Conservation (phyloP, 2,329 filamentous ascomycete species). For the Arthrobotrys conoides region DNA sequence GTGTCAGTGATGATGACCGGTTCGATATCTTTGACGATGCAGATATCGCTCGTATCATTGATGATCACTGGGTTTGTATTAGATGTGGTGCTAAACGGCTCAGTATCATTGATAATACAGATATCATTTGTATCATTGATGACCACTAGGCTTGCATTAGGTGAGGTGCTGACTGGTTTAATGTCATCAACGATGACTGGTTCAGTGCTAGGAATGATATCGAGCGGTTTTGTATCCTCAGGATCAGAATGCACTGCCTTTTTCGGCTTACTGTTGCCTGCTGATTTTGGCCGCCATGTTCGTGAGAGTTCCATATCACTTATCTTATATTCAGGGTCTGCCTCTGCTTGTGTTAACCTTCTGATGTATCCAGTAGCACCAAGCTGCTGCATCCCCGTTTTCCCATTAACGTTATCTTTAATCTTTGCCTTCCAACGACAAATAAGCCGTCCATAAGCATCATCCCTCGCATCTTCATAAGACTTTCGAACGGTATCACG, state of each 20-base stretch:
- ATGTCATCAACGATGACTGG: neutral
- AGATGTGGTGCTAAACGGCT: no score
- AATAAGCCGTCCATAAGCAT: slow-evolving; percentile 65
- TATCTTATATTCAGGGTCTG: slow-evolving; percentile 64
- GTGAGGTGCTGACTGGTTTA: neutral
- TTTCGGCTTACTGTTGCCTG: neutral
- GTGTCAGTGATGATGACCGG: neutral
- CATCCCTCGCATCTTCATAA: slow-evolving; percentile 63
- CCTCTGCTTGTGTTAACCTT: slow-evolving; percentile 64
- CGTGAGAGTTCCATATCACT: slow-evolving; percentile 62
- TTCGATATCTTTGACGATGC: neutral
- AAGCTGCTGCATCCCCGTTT: slow-evolving; percentile 62
- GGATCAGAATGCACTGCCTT: neutral
- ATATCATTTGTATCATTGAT: neutral
- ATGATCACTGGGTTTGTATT: no score
- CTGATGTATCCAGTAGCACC: slow-evolving; percentile 62
- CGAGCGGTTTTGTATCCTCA: neutral
- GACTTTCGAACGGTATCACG: slow-evolving; percentile 46
- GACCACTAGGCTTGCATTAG: neutral
- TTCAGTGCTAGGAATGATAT: neutral
- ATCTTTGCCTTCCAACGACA: slow-evolving; percentile 67
- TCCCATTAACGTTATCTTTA: slow-evolving; percentile 63
- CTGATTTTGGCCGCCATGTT: slow-evolving; percentile 60
- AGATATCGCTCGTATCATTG: no score
- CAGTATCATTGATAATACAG: neutral